Base-by-base conservation (phyloP, 2,329 filamentous ascomycete species). In the Aspergillus awamori region DNA sequence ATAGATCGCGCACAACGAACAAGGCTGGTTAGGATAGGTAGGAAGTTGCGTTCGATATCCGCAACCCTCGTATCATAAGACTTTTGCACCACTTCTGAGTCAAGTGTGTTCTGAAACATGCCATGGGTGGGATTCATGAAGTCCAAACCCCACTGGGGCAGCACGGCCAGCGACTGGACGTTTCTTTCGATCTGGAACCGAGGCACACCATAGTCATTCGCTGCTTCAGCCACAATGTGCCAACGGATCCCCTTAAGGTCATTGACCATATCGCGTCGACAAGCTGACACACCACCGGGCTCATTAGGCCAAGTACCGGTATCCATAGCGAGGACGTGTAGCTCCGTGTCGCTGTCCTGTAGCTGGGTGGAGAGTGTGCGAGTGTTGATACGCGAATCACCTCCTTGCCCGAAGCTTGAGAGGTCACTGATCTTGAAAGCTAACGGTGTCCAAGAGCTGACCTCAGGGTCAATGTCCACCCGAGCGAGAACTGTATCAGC, bases 141-240 rank as follows among this genome's bases (percentile, higher is more conserved):
- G 58, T 85, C 83, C 45, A 85, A 68, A 3, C 83, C 83, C 83
- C 83, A 84, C 1, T 84, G 76, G 1, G 83, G 82, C 20, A 84
- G 72, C 13, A 84, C 73, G 62, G 83, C 84, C 59, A 84, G 70
- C 0, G 82, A 83, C 67, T 83, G 81, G 5, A 84, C 77, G 57
- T 83, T 84, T 63, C 77, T 76, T 70, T 84, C 83, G 2, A 83
- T 81, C 70, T 84, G 83, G 70, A 83, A 83, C 10, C 82, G 79
- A 1, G 82, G 82, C 17, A 84, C 77, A 22, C 83, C 83, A 61
- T 79, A 84, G 61, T 85, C 83, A 64, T 83, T 84, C 11, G 82
- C 82, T 6, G 81, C 81, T 70, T 85, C 83, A 26, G 80, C 81
- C 36, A 84, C 70, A 59, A 84, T 82, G 65, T 85, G 82, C 73